These are phyloP conservation scores for Hymenoscyphus occultus DNA, from an alignment of 2,329 filamentous ascomycete species.

Conservation along the genomic window DNA sequence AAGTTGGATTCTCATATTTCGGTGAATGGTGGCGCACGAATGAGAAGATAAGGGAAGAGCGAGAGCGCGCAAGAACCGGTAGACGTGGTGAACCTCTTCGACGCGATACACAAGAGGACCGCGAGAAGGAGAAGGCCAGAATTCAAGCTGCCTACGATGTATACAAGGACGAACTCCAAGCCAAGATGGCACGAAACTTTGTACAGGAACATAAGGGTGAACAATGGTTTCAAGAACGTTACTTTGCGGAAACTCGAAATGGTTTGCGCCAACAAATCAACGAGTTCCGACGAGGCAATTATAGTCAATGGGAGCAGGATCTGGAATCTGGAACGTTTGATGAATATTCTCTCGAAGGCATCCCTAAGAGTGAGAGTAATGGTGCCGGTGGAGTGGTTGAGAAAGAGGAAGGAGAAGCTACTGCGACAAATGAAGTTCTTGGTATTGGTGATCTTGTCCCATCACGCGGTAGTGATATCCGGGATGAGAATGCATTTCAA, in stretches of 20 bases:
- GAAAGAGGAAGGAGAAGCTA: conserved; percentile 94
- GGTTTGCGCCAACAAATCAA: conserved; percentile 71
- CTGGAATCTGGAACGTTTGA: conserved; percentile 84
- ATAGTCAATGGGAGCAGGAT: conserved; percentile 86
- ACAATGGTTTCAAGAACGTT: conserved; percentile 97
- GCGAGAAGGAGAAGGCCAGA: conserved; percentile 73
- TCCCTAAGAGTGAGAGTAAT: conserved; percentile 90
- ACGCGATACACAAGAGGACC: conserved; percentile 67
- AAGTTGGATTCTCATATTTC: conserved; percentile 83
- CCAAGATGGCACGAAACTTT: conserved; percentile 82
- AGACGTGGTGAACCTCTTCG: conserved; percentile 63
- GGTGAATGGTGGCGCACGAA: conserved; percentile 84
- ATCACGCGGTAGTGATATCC: conserved; percentile 76
- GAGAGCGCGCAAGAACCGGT: conserved; percentile 67
- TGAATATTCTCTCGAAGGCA: conserved; percentile 89
- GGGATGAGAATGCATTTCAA: conserved; percentile 83
- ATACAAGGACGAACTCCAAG: conserved; percentile 67
- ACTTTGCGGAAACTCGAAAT: conserved; percentile 78
- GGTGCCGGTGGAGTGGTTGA: conserved; percentile 81
- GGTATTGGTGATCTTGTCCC: conserved; percentile 90
- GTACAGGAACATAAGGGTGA: conserved; percentile 91
- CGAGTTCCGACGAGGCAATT: conserved; percentile 74
- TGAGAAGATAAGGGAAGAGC: conserved; percentile 78
- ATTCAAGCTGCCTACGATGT: conserved; percentile 69
- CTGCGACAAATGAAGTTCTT: conserved; percentile 85